These are phyloP conservation scores for Durotheca rogersii DNA, from an alignment of 495 filamentous ascomycete genomes.

Conservation along the genomic window DNA sequence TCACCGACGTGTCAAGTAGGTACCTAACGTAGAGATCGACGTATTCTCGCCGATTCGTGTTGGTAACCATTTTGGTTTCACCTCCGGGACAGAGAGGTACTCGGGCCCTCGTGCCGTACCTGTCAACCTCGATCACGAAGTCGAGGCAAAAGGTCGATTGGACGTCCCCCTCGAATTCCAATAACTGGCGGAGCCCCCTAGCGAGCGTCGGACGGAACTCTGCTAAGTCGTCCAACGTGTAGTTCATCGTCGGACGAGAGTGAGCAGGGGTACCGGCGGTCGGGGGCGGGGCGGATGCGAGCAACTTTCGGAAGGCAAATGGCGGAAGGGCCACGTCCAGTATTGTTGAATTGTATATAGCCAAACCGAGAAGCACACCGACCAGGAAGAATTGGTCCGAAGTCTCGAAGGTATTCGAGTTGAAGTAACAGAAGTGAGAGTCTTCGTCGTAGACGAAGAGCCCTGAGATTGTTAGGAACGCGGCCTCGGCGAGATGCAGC, in stretches of 20 bases:
- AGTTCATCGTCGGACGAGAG: slow-evolving; percentile 62
- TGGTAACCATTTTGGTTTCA: slow-evolving; percentile 76
- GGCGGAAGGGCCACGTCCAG: slow-evolving; percentile 87
- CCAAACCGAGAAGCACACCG: slow-evolving; percentile 82
- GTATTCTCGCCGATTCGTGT: slow-evolving; percentile 80
- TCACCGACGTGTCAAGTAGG: slow-evolving; percentile 74
- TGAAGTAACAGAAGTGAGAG: slow-evolving; percentile 92
- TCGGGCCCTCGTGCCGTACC: slow-evolving; percentile 67
- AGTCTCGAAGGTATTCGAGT: slow-evolving; percentile 85
- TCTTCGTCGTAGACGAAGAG: slow-evolving; percentile 96
- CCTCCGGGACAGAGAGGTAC: slow-evolving; percentile 76
- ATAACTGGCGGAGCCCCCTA: slow-evolving; percentile 68
- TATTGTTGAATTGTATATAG: slow-evolving; percentile 96
- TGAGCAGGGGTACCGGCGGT: slow-evolving; percentile 54
- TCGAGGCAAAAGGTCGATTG: slow-evolving; percentile 78
- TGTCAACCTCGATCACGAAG: slow-evolving; percentile 76
- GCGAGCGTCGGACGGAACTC: slow-evolving; percentile 81
- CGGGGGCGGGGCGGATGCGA: slow-evolving; percentile 66
- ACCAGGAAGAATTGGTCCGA: slow-evolving; percentile 94
- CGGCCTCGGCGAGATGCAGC: neutral
- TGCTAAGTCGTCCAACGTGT: slow-evolving; percentile 80
- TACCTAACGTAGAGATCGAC: slow-evolving; percentile 85
- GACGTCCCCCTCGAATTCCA: slow-evolving; percentile 86
- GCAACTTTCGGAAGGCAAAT: slow-evolving; percentile 88
- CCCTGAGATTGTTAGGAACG: slow-evolving; percentile 48